phyloP scores from a whole-genome alignment of 2,329 filamentous ascomycete genomes.

The Microcyclospora pomicola region DNA sequence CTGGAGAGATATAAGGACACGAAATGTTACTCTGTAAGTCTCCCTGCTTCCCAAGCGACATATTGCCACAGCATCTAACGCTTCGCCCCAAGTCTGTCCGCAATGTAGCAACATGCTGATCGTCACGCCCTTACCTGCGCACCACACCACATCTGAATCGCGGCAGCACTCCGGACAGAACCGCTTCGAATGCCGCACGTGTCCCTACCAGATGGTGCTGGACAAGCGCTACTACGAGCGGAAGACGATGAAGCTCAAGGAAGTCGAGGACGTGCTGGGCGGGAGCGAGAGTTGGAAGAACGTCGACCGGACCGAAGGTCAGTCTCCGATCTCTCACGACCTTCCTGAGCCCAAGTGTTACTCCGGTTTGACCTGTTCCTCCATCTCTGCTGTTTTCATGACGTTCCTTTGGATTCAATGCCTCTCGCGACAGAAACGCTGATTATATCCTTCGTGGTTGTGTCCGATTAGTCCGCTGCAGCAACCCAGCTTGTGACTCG shows the following conservation, averaged over 20 bases:
- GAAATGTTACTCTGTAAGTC: constrained; percentile 53
- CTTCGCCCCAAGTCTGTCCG: constrained; percentile 56
- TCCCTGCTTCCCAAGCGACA: background rate
- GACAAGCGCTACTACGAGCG: constrained; percentile 70
- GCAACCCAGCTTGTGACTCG: constrained; percentile 65
- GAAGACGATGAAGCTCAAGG: constrained; percentile 65
- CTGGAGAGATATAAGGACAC: background rate
- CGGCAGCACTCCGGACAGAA: constrained; percentile 40
- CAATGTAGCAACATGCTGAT: constrained; percentile 74
- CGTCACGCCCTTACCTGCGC: constrained; percentile 40
- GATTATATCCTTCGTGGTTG: background rate
- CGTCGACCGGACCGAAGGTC: constrained; percentile 62
- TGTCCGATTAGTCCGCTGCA: constrained; percentile 57
- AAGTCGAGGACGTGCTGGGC: constrained; percentile 81
- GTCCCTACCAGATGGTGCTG: constrained; percentile 80
- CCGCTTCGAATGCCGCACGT: constrained; percentile 88
- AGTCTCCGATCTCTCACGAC: background rate
- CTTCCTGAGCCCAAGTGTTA: constrained; percentile 1
- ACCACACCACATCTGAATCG: constrained; percentile 23
- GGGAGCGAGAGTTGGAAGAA: constrained; percentile 83
- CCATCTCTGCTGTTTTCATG: background rate
- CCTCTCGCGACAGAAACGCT: constrained; percentile 1
- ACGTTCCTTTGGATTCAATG: background rate
- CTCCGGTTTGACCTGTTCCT: background rate
- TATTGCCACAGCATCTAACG: constrained; percentile 1